Base-by-base conservation (phyloP, 768 basidiomycete genomes). In the Suillus clintonianus region DNA sequence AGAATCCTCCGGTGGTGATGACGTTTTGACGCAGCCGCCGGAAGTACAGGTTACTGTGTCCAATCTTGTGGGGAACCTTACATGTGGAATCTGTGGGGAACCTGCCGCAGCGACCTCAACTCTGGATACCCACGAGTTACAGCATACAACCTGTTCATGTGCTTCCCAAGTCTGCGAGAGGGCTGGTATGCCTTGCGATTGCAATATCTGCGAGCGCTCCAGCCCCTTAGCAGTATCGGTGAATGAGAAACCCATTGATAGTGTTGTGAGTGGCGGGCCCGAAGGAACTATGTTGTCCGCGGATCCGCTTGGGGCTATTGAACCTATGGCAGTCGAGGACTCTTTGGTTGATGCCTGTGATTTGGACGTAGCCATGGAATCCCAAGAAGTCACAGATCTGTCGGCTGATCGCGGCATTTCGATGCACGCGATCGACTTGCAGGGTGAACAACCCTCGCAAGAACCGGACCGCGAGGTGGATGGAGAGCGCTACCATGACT, bases 171-270 rank as follows among this genome's bases (percentile, higher is more conserved):
- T 41, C 6, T 15, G 22, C 55, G 48, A 57, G 24, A 62, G 62
- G 19, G 62, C 58, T 24, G 58, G 17, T 14, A 19, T 15, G 14
- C 27, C 65, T 43, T 61, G 45, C 24, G 2, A 11, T 4, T 61
- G 68, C 41, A 5, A 32, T 5, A 60, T 59, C 30, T 71, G 71
- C 30, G 55, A 47, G 36, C 67, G 45, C 36, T 9, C 55, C 15
- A 15, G 15, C 37, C 24, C 55, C 13, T 37, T 2, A 32, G 10
- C 53, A 22, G n/a, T 4, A n/a, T n/a, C 9, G 55, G 34, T 24
- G 55, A 17, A 56, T 39, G 55, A 39, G 36, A 24, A 22, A 10
- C 2, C 14, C 4, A 8, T 19, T 32, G 51, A 34, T 53, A 11
- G 11, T 53, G 51, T 11, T 27, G 22, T 56, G 37, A 56, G 15